A percentile compares a stretch with the other conserved stretches of the same genome.
phyloP scores from a whole-genome alignment of 495 filamentous ascomycete genomes.

The Hyaloscypha finlandica region DNA sequence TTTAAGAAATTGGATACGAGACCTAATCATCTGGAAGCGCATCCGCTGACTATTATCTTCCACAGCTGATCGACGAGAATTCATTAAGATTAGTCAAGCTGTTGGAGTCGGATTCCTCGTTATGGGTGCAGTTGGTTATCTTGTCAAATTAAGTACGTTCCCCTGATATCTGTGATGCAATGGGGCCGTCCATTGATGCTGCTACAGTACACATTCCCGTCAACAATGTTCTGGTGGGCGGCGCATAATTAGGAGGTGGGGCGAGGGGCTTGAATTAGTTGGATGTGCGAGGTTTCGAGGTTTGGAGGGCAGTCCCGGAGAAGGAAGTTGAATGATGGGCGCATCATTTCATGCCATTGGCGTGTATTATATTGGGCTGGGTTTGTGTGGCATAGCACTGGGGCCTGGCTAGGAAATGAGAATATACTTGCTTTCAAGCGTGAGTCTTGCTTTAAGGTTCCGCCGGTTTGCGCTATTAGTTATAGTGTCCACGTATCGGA shows the following conservation, averaged over 20 bases:
- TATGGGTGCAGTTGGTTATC: constrained; percentile 77
- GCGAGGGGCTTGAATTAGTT: background rate
- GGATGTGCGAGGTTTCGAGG: background rate
- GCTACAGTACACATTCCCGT: constrained; percentile 74
- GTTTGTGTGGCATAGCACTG: constrained; percentile 24
- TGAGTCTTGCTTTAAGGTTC: background rate
- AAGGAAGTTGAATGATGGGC: background rate
- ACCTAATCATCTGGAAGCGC: background rate
- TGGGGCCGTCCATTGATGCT: background rate
- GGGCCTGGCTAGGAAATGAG: constrained; percentile 15
- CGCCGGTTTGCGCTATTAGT: background rate
- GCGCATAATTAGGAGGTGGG: constrained; percentile 46
- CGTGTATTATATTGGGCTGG: constrained; percentile 28
- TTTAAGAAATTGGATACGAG: background rate
- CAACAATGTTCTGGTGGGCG: constrained; percentile 80
- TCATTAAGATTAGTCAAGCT: constrained; percentile 93
- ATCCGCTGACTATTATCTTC: constrained; percentile 8
- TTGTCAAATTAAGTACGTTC: constrained; percentile 86
- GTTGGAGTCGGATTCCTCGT: constrained; percentile 91
- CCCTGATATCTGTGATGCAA: background rate
- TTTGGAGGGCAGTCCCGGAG: constrained; percentile 1
- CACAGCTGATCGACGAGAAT: constrained; percentile 78
- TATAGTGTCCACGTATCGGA: too few species aligned
- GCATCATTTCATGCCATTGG: background rate
- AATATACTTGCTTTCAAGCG: constrained; percentile 13